Base-by-base conservation (phyloP, 2,329 filamentous ascomycete species). In the Fusarium avenaceum region DNA sequence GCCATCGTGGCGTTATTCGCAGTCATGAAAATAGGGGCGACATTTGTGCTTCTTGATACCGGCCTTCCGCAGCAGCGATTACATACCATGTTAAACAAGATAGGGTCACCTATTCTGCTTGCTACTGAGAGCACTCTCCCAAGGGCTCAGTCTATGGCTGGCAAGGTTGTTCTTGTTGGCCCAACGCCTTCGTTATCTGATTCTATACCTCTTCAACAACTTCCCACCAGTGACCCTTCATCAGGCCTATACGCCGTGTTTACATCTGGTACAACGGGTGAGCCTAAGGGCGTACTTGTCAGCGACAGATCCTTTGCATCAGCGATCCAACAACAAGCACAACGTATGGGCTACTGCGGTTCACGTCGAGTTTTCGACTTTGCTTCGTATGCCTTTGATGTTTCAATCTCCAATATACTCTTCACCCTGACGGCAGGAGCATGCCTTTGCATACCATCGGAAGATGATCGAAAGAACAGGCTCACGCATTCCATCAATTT, bases 301-400 rank as follows among this genome's bases (percentile, higher is more conserved):
- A 44, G 42, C 28, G 20, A 28, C 10, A n/a, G 22, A 26, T 44
- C 42, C 13, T 44, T 44, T 24, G 42, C 42, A 28, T 26, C 42
- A 3, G 42, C 42, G 13, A 26, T 44, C 14, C 42, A 20, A 17
- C 42, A 44, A 15, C 42, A 44, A 14, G 13, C 20, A 13, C 20
- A 44, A 9, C 42, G 22, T 44, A 44, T 44, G 42, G 42, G 42
- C 5, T 44, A 44, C 14, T 44, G 42, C 10, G 22, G 20, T 17
- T 44, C 42, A 6, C 17, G 22, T 26, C 42, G 57, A 38, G 30
- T 47, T 10, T 47, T 19, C 28, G 44, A 47, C 19, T 47, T 47
- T 22, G 26, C 44, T 32, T 47, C 44, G 4, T 47, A 47, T 47
- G 44, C 26, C 26, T 47, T 47, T 24, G 44, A 47, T 22, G 30